A percentile compares a stretch with the other conserved stretches of the same genome.
Conservation (phyloP, 2,329 filamentous ascomycete genomes). For the Neopestalotiopsis clavispora region DNA sequence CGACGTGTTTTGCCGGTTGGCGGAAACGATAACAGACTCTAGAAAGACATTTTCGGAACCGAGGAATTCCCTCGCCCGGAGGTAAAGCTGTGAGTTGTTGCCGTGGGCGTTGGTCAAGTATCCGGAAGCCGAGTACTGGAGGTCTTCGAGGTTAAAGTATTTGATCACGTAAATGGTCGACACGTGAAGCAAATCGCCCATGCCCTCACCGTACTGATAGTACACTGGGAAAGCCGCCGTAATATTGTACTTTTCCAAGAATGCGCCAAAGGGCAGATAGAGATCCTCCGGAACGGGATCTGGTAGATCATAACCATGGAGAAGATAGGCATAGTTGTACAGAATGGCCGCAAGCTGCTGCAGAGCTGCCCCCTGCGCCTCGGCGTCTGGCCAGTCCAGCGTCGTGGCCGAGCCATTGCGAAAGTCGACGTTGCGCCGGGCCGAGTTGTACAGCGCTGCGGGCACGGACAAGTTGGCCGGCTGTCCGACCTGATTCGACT, state of each 20-base stretch:
- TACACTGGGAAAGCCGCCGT: constrained; percentile 34
- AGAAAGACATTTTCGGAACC: constrained; percentile 5
- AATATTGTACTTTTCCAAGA: constrained; percentile 42
- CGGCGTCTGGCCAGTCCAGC: not conserved
- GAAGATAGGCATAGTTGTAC: constrained; percentile 13
- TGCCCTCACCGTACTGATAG: constrained; percentile 37
- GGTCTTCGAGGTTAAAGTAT: constrained; percentile 22
- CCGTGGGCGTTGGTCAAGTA: not conserved
- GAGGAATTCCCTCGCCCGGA: constrained; percentile 2
- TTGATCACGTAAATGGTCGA: constrained; percentile 43
- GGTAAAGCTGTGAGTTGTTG: constrained; percentile 13
- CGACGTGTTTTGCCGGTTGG: not conserved
- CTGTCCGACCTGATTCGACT: not conserved
- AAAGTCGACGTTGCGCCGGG: constrained; percentile 13
- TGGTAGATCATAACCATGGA: constrained; percentile 13
- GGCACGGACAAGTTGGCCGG: constrained; percentile 7
- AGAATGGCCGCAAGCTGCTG: not conserved
- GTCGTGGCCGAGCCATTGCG: not conserved
- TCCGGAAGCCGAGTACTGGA: constrained; percentile 4
- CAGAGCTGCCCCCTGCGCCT: constrained; percentile 2
- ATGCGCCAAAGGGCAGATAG: constrained; percentile 40
- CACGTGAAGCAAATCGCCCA: constrained; percentile 40
- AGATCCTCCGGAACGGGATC: constrained; percentile 16
- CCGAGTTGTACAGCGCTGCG: not conserved
- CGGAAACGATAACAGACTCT: constrained; percentile 2